A percentile compares a stretch with the other conserved stretches of the same genome.
These are phyloP conservation scores for Leccinum fallax DNA, from an alignment of 1,284 basidiomycete species.

Conservation along the genomic window DNA sequence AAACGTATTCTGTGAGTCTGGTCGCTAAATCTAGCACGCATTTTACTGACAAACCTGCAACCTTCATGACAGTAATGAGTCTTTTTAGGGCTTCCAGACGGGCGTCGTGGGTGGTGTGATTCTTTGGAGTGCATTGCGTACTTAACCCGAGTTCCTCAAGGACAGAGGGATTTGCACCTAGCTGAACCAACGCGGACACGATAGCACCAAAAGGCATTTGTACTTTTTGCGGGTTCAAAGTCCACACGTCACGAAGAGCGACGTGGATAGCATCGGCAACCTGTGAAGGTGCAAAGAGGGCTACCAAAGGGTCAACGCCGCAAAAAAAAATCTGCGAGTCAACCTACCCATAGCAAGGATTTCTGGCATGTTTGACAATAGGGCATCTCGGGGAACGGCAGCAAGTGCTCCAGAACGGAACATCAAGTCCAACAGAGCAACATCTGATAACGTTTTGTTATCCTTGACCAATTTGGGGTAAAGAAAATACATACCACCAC, in stretches of 20 bases:
- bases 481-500: constrained; percentile 39
- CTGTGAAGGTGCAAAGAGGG: constrained; percentile 22
- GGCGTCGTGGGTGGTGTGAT: constrained; percentile 13
- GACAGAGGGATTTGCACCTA: constrained; percentile 28
- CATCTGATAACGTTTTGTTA: constrained; percentile 38
- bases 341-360: constrained; percentile 46
- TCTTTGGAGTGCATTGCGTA: constrained; percentile 5
- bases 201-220: constrained; percentile 24
- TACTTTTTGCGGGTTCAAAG: constrained; percentile 3
- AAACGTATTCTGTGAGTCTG: constrained; percentile 8
- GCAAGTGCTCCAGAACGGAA: constrained; percentile 44
- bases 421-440: constrained; percentile 39
- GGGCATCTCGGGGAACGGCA: constrained; percentile 29
- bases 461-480: background rate
- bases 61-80: constrained; percentile 46
- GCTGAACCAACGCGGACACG: constrained; percentile 17
- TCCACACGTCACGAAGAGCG: constrained; percentile 31
- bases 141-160: constrained; percentile 21
- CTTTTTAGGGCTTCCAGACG: constrained; percentile 41
- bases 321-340: background rate
- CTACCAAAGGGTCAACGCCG: constrained; percentile 14
- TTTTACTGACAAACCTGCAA: constrained; percentile 48
- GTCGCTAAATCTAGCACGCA: background rate
- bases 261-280: constrained; percentile 24
- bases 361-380: constrained; percentile 38